These are phyloP conservation scores for Acrocalymma vagum DNA, from an alignment of 2,329 filamentous ascomycete genomes.

Conservation along the genomic window DNA sequence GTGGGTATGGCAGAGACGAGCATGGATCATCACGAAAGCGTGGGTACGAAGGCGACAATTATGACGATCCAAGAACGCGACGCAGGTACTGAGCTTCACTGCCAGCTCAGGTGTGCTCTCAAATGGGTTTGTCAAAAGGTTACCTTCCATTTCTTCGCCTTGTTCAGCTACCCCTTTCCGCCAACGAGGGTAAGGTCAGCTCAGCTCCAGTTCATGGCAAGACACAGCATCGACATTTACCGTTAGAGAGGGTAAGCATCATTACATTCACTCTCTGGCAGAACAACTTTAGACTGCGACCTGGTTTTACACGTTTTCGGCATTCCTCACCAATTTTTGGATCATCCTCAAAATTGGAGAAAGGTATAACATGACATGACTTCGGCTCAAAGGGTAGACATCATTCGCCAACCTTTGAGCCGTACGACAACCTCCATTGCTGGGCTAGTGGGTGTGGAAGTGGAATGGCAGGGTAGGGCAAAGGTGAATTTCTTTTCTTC, in stretches of 20 bases:
- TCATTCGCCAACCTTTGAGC: constrained; percentile 7
- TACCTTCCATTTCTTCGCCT: constrained; percentile 43
- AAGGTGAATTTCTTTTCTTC: constrained; percentile 31
- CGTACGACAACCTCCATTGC: neutral
- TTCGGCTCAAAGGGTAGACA: neutral
- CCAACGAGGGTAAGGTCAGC: constrained; percentile 46
- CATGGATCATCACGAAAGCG: constrained; percentile 53
- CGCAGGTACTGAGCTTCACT: constrained; percentile 62
- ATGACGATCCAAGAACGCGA: constrained; percentile 76
- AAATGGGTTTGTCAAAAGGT: constrained; percentile 50
- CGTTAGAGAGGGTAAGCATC: constrained; percentile 34
- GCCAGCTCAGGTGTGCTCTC: constrained; percentile 24
- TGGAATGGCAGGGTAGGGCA: constrained; percentile 29
- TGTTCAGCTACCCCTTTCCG: constrained; percentile 36
- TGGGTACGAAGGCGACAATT: constrained; percentile 72
- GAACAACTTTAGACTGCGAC: neutral
- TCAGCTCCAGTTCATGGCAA: constrained; percentile 26
- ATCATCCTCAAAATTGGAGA: neutral
- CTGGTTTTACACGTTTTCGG: neutral
- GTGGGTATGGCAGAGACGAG: constrained; percentile 42
- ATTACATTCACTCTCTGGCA: constrained; percentile 3
- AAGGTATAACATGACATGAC: neutral
- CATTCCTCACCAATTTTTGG: constrained; percentile 1
- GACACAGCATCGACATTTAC: constrained; percentile 14
- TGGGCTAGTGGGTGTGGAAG: neutral